Percentiles rank a stretch among this genome's conserved stretches.
phyloP scores from a whole-genome alignment of 257 asterid genomes.

The Nicotiana tomentosiformis region DNA sequence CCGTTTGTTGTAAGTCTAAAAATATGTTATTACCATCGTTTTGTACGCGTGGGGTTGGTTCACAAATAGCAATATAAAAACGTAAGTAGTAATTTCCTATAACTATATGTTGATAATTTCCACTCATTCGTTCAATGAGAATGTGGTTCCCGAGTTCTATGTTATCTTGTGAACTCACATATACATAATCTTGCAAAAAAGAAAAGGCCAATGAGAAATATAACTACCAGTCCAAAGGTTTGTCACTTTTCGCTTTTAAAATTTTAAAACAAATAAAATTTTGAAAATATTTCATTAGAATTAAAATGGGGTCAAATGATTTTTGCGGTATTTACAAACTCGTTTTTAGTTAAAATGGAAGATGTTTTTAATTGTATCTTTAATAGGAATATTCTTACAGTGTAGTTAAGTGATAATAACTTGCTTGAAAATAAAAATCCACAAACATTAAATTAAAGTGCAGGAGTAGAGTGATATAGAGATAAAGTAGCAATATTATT shows the following conservation, averaged over 20 bases:
- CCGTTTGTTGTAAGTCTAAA: neutral
- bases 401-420: neutral
- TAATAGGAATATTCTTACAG: neutral
- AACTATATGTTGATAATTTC: neutral
- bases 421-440: neutral
- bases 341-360: too few relatives aligned
- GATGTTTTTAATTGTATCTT: too few relatives aligned
- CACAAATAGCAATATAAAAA: neutral
- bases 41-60: neutral
- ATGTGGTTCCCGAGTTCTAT: neutral
- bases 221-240: neutral
- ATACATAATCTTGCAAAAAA: neutral
- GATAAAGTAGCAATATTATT: neutral
- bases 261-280: neutral
- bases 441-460: neutral
- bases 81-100: neutral
- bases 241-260: neutral
- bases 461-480: neutral
- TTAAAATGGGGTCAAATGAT: too few relatives aligned
- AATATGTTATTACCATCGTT: neutral
- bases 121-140: neutral
- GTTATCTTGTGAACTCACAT: neutral
- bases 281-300: too few relatives aligned
- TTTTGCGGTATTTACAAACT: too few relatives aligned
- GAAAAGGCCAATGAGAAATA: too few relatives aligned